Conservation (phyloP, 2,329 filamentous ascomycete genomes). For the Fusarium begoniae region DNA sequence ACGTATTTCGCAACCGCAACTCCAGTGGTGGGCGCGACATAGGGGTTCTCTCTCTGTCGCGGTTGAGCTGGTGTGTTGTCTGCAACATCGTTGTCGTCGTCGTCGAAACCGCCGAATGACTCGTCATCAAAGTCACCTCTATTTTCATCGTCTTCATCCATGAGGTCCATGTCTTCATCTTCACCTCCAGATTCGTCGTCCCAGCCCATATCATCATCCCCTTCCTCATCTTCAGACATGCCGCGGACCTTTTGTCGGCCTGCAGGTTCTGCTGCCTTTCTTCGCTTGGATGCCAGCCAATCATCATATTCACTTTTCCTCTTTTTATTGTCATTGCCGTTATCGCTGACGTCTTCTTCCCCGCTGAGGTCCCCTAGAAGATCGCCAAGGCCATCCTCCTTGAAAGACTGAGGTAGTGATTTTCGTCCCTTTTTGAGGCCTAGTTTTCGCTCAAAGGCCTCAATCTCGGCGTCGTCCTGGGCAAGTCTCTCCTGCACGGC, state of each 20-base stretch:
- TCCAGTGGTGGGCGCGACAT: constrained; percentile 73
- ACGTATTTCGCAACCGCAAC: constrained; percentile 76
- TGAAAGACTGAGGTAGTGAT: constrained; percentile 75
- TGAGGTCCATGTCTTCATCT: constrained; percentile 39
- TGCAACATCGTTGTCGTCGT: constrained; percentile 44
- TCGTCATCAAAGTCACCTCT: constrained; percentile 46
- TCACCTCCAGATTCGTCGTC: constrained; percentile 24
- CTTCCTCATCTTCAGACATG: constrained; percentile 36
- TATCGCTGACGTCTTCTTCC: constrained; percentile 55
- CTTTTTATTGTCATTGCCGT: constrained; percentile 67
- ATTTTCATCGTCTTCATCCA: constrained; percentile 40
- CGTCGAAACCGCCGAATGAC: constrained; percentile 51
- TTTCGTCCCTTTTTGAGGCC: constrained; percentile 82
- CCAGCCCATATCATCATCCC: constrained; percentile 32
- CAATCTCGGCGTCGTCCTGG: constrained; percentile 89
- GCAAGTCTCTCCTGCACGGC: constrained; percentile 65
- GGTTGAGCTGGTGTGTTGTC: constrained; percentile 50
- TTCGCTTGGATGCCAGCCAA: constrained; percentile 68
- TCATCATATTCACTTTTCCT: constrained; percentile 65
- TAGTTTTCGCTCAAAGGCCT: constrained; percentile 84
- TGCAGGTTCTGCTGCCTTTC: constrained; percentile 51
- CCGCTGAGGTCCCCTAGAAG: constrained; percentile 71
- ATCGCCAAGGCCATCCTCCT: constrained; percentile 84
- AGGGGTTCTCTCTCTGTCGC: constrained; percentile 82
- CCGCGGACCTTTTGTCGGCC: constrained; percentile 22